Evolutionary conservation across 805 yeast genomes (phyloP), one percentile per base, ranked within the genome.

Genomic region (Hanseniaspora taiwanica): DNA sequence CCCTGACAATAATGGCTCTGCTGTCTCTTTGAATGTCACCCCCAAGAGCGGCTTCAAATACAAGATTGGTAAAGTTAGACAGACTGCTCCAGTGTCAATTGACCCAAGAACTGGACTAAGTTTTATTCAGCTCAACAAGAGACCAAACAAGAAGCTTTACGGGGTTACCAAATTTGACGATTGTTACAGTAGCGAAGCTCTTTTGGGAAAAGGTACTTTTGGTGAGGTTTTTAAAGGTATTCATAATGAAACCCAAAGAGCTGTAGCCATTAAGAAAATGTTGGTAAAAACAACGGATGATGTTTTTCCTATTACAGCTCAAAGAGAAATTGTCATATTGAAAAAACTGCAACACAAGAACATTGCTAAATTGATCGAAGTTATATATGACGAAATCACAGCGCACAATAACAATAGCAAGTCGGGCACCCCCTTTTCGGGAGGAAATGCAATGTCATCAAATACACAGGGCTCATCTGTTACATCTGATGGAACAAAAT

Each of bases 251-350:
- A 67, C 72, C 29, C 64, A 62, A 27, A 58, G 69, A n/a, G 64
- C 71, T 13, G 96, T 89, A 16, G 99, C 99, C 1, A 66, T 93
- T 49, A 91, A 91, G 59, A 82, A 79, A 54, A 72, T 91, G 37
- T 64, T 86, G n/a, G 70, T 82, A 20, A 60, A 58, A 43, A 58
- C 61, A 12, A 59, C 58, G 31, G 53, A 55, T 27, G 65, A 65
- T 39, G 81, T 83, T 27, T 86, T 89, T 54, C 97, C 98, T 1
- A 78, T 91, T 21, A 91, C 98, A 0, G 96, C 97, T 2, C 74
- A 87, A 59, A 71, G 99, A 46, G 99, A 91, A 54, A 86, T 89
- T 43, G 72, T 79, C 14, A 83, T 86, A 18, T 65, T 91, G 58
- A 84, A 83, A 58, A 66, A 68, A 37, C 63, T 91, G 38, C 57